Base-by-base conservation (phyloP, 2,329 filamentous ascomycete genomes). In the Ophiostoma sp. region DNA sequence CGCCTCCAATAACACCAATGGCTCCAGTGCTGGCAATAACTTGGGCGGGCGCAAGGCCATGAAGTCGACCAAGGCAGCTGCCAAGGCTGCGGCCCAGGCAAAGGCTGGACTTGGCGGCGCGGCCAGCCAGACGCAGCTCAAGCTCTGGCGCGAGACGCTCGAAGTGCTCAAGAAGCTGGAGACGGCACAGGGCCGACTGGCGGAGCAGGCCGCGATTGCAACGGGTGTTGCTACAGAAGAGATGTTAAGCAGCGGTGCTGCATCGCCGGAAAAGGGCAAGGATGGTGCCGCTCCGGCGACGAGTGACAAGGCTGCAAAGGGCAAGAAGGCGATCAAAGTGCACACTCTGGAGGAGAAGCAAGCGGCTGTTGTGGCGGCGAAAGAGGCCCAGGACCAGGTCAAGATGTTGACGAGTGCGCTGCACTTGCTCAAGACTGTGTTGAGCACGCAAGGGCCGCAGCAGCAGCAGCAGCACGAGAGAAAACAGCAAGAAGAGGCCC, bases 361-460 rank as follows among this genome's bases (percentile, higher is more conserved):
- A 48, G 71, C 71, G 15, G 39, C 70, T 1, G 31, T 31, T 8
- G n/a, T 70, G 22, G 70, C 59, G 33, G 52, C 69, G 66, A 75
- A 50, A 39, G 71, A 74, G 0, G 68, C 69, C 3, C 69, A 55
- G 6, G 69, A 74, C 9, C 79, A 83, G 71, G 75, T 81, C 64
- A 76, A 80, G 33, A 78, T 81, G 1, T 76, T 84, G 11, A 75
- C 80, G 55, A 82, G 81, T 19, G 82, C 83, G 17, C 76, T 85
- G 69, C 75, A 77, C 17, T 79, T 82, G 3, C 75, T 85, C 69
- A 81, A 82, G 75, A 81, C 79, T 52, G 83, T 83, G 31, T 79
- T 85, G 45, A 76, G 76, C 42, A 76, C 76, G 11, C 80, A 81
- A 76, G 80, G 79, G 45, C 79, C 80, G 63, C 70, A 28, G 36